Evolutionary conservation across 1,284 basidiomycete genomes (phyloP).

Genomic region (Boletus sp.): DNA sequence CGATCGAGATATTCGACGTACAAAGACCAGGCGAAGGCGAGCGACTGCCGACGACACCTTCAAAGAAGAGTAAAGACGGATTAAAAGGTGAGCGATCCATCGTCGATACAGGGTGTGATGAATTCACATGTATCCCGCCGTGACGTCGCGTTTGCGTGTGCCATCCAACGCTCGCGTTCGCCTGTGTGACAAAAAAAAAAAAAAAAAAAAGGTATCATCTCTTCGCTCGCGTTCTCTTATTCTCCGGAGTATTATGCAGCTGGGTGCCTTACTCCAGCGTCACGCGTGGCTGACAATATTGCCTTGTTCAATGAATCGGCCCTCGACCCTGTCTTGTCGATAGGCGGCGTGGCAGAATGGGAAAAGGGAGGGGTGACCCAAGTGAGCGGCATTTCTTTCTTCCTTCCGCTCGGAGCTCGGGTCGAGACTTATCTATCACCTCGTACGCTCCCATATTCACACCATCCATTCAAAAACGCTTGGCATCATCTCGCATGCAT

Average conservation of each 20-base stretch:
- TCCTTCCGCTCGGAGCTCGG: neutral
- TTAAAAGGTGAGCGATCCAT: slow-evolving; percentile 64
- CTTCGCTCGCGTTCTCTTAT: slow-evolving; percentile 73
- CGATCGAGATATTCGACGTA: slow-evolving; percentile 87
- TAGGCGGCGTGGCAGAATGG: slow-evolving; percentile 40
- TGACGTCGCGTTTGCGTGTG: neutral
- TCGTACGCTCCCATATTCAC: neutral
- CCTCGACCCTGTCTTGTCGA: slow-evolving; percentile 53
- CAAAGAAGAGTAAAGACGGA: slow-evolving; percentile 77
- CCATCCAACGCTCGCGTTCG: neutral
- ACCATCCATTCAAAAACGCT: neutral
- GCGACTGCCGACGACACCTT: slow-evolving; percentile 70
- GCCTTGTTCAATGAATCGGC: slow-evolving; percentile 70
- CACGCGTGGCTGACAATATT: slow-evolving; percentile 56
- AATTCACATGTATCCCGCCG: neutral
- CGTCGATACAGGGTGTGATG: neutral
- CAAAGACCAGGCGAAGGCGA: slow-evolving; percentile 67
- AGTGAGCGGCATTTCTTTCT: slow-evolving; percentile 38
- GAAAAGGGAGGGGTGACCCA: slow-evolving; percentile 54
- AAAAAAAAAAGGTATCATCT: slow-evolving; percentile 66
- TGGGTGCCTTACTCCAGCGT: slow-evolving; percentile 53
- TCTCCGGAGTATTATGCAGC: slow-evolving; percentile 68
- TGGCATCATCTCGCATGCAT: neutral
- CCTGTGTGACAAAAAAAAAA: too few relatives aligned
- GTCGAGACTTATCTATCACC: neutral